A percentile compares a stretch with the other conserved stretches of the same genome.
Conservation (phyloP, 2,329 filamentous ascomycete species). For the Aspergillus udagawae region DNA sequence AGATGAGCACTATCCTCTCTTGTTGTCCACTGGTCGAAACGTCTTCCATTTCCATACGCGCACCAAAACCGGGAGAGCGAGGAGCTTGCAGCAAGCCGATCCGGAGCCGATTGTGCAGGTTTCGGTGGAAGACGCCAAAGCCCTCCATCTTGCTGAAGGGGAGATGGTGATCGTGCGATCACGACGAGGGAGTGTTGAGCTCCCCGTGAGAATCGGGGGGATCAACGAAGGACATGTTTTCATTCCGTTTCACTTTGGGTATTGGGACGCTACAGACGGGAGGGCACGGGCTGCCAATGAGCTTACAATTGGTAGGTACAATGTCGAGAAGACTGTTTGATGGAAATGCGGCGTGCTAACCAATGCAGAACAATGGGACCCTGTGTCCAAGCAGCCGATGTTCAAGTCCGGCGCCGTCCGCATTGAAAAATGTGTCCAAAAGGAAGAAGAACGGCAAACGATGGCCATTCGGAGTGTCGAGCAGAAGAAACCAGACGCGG, state of each 20-base stretch:
- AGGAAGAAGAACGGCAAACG: constrained; percentile 12
- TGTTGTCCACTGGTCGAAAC: constrained; percentile 32
- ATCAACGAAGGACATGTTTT: constrained; percentile 32
- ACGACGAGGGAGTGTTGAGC: constrained; percentile 26
- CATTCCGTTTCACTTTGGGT: constrained; percentile 40
- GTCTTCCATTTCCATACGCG: constrained; percentile 37
- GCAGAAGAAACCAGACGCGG: constrained; percentile 6
- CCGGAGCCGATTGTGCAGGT: constrained; percentile 28
- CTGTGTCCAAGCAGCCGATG: constrained; percentile 35
- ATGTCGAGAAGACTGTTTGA: background rate
- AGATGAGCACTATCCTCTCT: constrained; percentile 30
- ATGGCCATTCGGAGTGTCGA: constrained; percentile 23
- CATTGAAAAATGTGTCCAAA: constrained; percentile 27
- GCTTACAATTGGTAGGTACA: constrained; percentile 30
- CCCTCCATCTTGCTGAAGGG: constrained; percentile 21
- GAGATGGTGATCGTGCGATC: constrained; percentile 32
- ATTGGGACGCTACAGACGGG: constrained; percentile 32
- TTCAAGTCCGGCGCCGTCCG: constrained; percentile 36
- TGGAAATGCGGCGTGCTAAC: background rate
- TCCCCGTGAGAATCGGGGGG: constrained; percentile 25
- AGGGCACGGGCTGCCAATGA: constrained; percentile 35
- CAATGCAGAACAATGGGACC: constrained; percentile 28
- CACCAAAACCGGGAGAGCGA: constrained; percentile 33
- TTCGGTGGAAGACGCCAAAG: constrained; percentile 26
- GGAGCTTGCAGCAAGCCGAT: constrained; percentile 26